Conservation (phyloP, 2,329 filamentous ascomycete species). For the Aureobasidium sp. region DNA sequence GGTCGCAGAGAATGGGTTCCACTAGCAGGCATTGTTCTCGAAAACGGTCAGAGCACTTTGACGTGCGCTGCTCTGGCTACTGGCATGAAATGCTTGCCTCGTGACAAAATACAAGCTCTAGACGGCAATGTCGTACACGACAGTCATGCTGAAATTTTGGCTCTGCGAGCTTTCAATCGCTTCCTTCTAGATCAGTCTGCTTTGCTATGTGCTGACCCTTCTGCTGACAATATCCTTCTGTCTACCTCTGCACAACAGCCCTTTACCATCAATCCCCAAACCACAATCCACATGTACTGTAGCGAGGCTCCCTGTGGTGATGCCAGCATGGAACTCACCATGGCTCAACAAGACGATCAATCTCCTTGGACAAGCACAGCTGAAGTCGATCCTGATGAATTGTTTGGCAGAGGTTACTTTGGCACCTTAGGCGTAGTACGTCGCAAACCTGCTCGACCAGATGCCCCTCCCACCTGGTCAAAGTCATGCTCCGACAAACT, state of each 20-base stretch:
- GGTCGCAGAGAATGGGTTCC: constrained; percentile 85
- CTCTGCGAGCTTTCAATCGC: constrained; percentile 68
- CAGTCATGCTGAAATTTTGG: constrained; percentile 86
- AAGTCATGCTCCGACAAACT: constrained; percentile 98
- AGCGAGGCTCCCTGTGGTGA: constrained; percentile 95
- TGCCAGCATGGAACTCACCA: constrained; percentile 92
- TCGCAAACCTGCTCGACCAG: constrained; percentile 67
- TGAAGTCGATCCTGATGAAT: constrained; percentile 17
- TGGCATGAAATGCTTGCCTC: constrained; percentile 90
- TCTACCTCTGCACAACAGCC: constrained; percentile 35
- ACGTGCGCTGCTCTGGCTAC: constrained; percentile 50
- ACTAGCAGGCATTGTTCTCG: constrained; percentile 72
- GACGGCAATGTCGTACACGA: constrained; percentile 79
- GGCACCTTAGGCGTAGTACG: constrained; percentile 70
- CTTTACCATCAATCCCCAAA: constrained; percentile 56
- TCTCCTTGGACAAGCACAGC: constrained; percentile 58
- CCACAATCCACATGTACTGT: constrained; percentile 85
- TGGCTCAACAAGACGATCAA: constrained; percentile 72
- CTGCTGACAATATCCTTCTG: constrained; percentile 3
- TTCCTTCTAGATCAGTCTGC: constrained; percentile 64
- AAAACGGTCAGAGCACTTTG: constrained; percentile 9
- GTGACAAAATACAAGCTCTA: constrained; percentile 57
- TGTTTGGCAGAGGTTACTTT: constrained; percentile 76
- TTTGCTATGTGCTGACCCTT: constrained; percentile 25
- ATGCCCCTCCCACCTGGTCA: constrained; percentile 73